These are phyloP conservation scores for Citrullus mucosospermus DNA, from an alignment of 306 rosid species.

Conservation along the genomic window DNA sequence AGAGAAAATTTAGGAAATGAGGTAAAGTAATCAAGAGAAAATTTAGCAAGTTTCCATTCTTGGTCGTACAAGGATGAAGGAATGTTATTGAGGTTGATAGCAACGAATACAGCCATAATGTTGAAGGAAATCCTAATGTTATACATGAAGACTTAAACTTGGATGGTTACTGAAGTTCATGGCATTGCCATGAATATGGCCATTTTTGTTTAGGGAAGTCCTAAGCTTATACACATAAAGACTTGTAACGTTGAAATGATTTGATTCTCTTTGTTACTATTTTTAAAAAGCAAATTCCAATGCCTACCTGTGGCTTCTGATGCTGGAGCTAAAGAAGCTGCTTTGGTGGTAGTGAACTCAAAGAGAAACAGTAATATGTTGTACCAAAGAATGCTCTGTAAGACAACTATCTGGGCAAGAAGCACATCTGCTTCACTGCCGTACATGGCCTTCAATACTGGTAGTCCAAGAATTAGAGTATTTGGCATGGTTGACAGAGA, in stretches of 20 bases:
- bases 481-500: constrained; percentile 89
- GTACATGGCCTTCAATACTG: constrained; percentile 86
- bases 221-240: neutral
- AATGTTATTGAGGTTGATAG: neutral
- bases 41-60: neutral
- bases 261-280: neutral
- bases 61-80: neutral
- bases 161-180: neutral
- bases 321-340: constrained; percentile 40
- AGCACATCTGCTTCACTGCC: constrained; percentile 42
- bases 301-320: constrained; percentile 50
- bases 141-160: neutral
- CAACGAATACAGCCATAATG: neutral
- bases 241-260: neutral
- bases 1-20: neutral
- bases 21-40: neutral
- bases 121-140: neutral
- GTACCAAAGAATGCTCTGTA: constrained; percentile 89
- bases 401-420: constrained; percentile 63
- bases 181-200: neutral
- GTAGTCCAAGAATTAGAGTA: constrained; percentile 83
- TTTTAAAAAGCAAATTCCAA: constrained; percentile 9
- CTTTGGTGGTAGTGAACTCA: constrained; percentile 58
- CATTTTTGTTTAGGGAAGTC: neutral
- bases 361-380: constrained; percentile 63